Conservation (phyloP, 75 land plant genomes). For the Isoetes taiwanensis region DNA sequence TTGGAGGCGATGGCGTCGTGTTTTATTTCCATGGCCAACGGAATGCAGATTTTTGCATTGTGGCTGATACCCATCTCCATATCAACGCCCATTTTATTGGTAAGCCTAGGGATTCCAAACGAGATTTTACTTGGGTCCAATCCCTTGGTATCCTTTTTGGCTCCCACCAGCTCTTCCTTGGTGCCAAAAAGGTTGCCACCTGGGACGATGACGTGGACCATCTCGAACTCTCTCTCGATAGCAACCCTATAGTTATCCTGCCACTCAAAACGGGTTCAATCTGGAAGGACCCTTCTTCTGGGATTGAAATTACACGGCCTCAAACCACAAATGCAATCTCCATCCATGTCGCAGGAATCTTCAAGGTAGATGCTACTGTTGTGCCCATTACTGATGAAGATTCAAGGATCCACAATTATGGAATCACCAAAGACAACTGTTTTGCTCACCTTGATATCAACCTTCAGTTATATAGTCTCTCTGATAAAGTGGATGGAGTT, state of each 20-base stretch:
- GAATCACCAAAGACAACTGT: conserved; percentile 32
- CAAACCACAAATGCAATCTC: conserved; percentile 29
- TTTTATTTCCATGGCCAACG: conserved; percentile 66
- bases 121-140: conserved; percentile 74
- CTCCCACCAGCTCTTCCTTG: conserved; percentile 21
- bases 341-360: conserved; percentile 24
- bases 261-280: conserved; percentile 21
- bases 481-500: conserved; percentile 34
- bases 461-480: conserved; percentile 34
- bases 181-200: conserved; percentile 12
- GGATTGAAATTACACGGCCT: conserved; percentile 46
- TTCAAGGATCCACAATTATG: conserved; percentile 39
- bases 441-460: conserved; percentile 64
- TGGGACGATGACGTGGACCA: conserved; percentile 38
- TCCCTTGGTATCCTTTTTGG: conserved; percentile 39
- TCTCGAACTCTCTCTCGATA: conserved; percentile 32
- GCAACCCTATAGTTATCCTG: conserved; percentile 14
- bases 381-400: conserved; percentile 37
- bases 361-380: conserved; percentile 27
- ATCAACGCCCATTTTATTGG: conserved; percentile 75
- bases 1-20: conserved; percentile 63
- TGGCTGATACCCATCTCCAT: conserved; percentile 45
- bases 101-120: conserved; percentile 26
- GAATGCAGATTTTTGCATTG: conserved; percentile 37
- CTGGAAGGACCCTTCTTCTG: conserved; percentile 22